These are phyloP conservation scores for Hypoxylon sp. DNA, from an alignment of 2,329 filamentous ascomycete species.

Conservation along the genomic window DNA sequence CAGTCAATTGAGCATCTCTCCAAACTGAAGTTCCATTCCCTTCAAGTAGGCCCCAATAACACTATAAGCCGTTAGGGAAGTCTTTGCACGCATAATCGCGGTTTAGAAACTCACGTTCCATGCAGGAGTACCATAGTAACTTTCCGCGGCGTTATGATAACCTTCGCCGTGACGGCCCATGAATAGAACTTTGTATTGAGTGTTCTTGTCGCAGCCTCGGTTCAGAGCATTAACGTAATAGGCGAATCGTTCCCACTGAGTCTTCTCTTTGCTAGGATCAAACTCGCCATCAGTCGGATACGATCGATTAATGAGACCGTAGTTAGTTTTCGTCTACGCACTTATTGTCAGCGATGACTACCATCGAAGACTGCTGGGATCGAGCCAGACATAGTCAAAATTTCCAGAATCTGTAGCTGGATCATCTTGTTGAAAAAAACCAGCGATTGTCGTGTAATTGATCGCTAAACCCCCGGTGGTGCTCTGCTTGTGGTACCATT, in stretches of 20 bases:
- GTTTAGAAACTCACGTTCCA: slow-evolving; percentile 71
- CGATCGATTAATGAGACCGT: slow-evolving; percentile 74
- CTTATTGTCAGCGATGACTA: slow-evolving; percentile 22
- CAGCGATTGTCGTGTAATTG: slow-evolving; percentile 72
- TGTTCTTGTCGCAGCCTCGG: slow-evolving; percentile 59
- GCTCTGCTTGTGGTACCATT: slow-evolving; percentile 40
- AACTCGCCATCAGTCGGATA: slow-evolving; percentile 69
- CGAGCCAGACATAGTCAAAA: slow-evolving; percentile 73
- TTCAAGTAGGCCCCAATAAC: slow-evolving; percentile 76
- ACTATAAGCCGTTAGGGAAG: slow-evolving; percentile 56
- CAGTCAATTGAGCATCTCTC: slow-evolving; percentile 75
- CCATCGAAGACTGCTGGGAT: not conserved
- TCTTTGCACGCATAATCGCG: not conserved
- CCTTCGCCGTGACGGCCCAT: slow-evolving; percentile 80
- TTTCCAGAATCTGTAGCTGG: slow-evolving; percentile 66
- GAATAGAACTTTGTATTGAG: slow-evolving; percentile 76
- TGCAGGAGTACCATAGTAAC: slow-evolving; percentile 75
- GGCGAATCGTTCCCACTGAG: slow-evolving; percentile 76
- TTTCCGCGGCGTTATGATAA: slow-evolving; percentile 74
- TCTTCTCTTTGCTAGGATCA: slow-evolving; percentile 60
- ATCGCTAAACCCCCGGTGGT: slow-evolving; percentile 58
- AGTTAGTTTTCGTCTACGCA: slow-evolving; percentile 70
- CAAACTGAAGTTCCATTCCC: slow-evolving; percentile 75
- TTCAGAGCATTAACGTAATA: slow-evolving; percentile 71
- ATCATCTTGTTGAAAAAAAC: slow-evolving; percentile 77